These are phyloP conservation scores for Ganoderma lingzhi DNA, from an alignment of 1,284 basidiomycete genomes.

Conservation along the genomic window DNA sequence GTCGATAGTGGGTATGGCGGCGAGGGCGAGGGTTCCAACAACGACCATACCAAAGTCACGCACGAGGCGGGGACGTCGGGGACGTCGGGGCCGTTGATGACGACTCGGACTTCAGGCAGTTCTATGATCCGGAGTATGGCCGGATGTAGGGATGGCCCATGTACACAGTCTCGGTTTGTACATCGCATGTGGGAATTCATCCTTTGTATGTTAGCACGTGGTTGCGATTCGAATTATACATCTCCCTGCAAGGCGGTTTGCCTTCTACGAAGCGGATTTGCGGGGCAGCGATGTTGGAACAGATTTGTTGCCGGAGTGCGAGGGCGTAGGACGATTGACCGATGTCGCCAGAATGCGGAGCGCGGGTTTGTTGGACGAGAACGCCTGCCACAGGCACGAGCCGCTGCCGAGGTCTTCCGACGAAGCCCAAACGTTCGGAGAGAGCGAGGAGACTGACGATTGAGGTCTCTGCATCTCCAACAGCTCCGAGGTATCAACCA, in stretches of 20 bases:
- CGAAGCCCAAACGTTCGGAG: not conserved
- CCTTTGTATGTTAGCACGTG: too few relatives aligned
- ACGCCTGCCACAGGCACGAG: conserved; percentile 39
- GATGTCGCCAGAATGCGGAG: not conserved
- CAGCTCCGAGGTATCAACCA: conserved; percentile 67
- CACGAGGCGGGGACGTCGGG: not conserved
- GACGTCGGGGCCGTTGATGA: not conserved
- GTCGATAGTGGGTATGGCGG: not conserved
- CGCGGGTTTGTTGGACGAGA: not conserved
- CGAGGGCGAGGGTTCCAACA: not conserved
- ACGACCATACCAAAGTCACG: not conserved
- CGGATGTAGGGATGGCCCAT: not conserved
- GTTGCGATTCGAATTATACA: conserved; percentile 7
- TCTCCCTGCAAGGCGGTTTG: conserved; percentile 44
- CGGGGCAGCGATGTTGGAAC: too few relatives aligned
- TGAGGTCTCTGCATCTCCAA: not conserved
- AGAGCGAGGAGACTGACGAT: not conserved
- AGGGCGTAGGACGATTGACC: conserved; percentile 33
- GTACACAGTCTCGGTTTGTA: not conserved
- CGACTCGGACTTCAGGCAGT: not conserved
- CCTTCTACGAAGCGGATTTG: conserved; percentile 43
- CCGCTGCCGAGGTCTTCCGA: conserved; percentile 61
- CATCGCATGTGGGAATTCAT: too few relatives aligned
- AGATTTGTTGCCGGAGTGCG: conserved; percentile 53
- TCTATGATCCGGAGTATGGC: not conserved